These are phyloP conservation scores for Diaporthe capsici DNA, from an alignment of 2,329 filamentous ascomycete species.

Conservation along the genomic window DNA sequence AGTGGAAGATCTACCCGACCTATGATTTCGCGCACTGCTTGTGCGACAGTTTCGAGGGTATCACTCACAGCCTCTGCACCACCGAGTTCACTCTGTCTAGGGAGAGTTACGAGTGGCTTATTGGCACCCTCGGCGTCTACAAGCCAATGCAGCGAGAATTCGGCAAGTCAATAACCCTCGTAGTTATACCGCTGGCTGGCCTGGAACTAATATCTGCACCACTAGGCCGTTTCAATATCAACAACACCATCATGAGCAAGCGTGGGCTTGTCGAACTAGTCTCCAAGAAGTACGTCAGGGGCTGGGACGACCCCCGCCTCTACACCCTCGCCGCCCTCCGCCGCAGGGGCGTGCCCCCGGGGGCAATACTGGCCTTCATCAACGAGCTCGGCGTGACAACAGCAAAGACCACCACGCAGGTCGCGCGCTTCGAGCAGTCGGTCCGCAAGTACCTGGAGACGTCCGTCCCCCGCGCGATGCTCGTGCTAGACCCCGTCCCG, in stretches of 20 bases:
- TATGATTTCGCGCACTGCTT: slow-evolving; percentile 94
- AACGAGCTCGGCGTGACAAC: slow-evolving; percentile 93
- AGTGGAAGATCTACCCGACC: slow-evolving; percentile 94
- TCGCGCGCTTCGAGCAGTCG: slow-evolving; percentile 83
- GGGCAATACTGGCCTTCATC: slow-evolving; percentile 89
- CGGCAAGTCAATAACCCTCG: background rate
- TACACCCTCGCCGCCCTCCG: slow-evolving; percentile 89
- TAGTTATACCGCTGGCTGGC: background rate
- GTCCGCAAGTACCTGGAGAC: slow-evolving; percentile 90
- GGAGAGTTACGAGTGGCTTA: slow-evolving; percentile 91
- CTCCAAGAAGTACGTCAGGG: slow-evolving; percentile 80
- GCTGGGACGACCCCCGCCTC: slow-evolving; percentile 91
- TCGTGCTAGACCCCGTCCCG: slow-evolving; percentile 89
- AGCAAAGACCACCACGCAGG: slow-evolving; percentile 81
- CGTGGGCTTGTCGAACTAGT: slow-evolving; percentile 80
- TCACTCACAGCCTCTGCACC: slow-evolving; percentile 93
- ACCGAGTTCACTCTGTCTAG: slow-evolving; percentile 90
- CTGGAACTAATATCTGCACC: slow-evolving; percentile 44
- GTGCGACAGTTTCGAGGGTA: slow-evolving; percentile 90
- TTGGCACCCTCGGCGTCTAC: slow-evolving; percentile 85
- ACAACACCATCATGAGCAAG: slow-evolving; percentile 90
- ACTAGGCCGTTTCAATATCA: slow-evolving; percentile 79
- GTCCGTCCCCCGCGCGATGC: slow-evolving; percentile 89
- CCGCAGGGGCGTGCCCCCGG: slow-evolving; percentile 87
- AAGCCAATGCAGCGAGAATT: slow-evolving; percentile 95